Evolutionary conservation across 208 protist genomes (phyloP), one percentile per base, ranked within the genome.

Genomic region (Angomonas deanei): DNA sequence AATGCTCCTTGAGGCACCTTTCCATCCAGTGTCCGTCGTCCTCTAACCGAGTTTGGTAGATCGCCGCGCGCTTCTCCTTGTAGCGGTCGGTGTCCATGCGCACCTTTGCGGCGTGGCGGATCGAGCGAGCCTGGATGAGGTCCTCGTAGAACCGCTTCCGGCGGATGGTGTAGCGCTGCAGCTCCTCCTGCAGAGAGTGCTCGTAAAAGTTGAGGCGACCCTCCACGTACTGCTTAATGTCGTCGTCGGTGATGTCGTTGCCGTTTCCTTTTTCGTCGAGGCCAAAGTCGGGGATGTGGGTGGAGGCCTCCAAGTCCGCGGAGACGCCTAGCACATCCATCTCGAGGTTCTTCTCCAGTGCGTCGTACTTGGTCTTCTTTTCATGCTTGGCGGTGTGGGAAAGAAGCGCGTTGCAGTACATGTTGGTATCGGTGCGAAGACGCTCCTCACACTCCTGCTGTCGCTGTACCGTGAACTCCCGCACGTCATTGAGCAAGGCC

Each of bases 121-220:
- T 70, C 11, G 63, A 61, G 39, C 75, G 72, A 1, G 72, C 72
- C 28, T 85, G 70, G 0, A 85, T 38, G 15, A 85, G 39, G 17
- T 85, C 79, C 57, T 82, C 79, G 55, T 82, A 85, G 53, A 85
- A 85, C 3, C 31, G 50, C 26, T 66, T 56, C 24, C 74, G 74
- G n/a, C 62, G 55, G 26, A 67, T 48, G 0, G 68, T 76, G 24
- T 78, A 82, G 30, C 64, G 56, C 11, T 72, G 62, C 11, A 76
- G 57, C 26, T 83, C 74, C n/a, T 76, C 70, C 30, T 74, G 68
- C 3, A 77, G 67, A n/a, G 54, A 64, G 33, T 66, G 67, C 57
- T 81, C 74, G 62, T 81, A 85, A 36, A 81, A 85, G 26, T 66
- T 65, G 1, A 74, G 66, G 30, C 74, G 62, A 31, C 70, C 48